A percentile compares a stretch with the other conserved stretches of the same genome.
Evolutionary conservation across 2,329 filamentous ascomycete genomes (phyloP).

Genomic region (Aspergillus tanneri): DNA sequence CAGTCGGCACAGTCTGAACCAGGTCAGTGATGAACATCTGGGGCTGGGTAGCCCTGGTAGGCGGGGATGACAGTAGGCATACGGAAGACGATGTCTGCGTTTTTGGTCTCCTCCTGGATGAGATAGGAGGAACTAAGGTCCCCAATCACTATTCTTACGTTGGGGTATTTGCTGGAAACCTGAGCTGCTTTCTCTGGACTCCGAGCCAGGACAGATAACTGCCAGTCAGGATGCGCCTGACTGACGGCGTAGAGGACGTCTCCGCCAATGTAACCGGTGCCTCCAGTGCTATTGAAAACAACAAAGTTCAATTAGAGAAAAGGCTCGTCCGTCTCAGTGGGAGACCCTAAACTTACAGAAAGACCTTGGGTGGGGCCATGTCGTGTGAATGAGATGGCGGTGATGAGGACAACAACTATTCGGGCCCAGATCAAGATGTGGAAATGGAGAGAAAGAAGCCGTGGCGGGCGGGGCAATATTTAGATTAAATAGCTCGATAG

Average conservation of each 20-base stretch:
- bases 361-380: slow-evolving; percentile 35
- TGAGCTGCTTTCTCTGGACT: slow-evolving; percentile 44
- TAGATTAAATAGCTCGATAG: slow-evolving; percentile 1
- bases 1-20: slow-evolving; percentile 42
- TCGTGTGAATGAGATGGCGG: neutral
- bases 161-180: slow-evolving; percentile 41
- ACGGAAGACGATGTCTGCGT: slow-evolving; percentile 50
- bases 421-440: neutral
- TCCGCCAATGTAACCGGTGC: slow-evolving; percentile 56
- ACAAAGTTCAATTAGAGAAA: neutral
- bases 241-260: slow-evolving; percentile 50
- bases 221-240: slow-evolving; percentile 49
- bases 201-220: slow-evolving; percentile 46
- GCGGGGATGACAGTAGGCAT: neutral
- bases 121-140: slow-evolving; percentile 43
- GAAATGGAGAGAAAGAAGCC: neutral
- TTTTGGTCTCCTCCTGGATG: slow-evolving; percentile 46
- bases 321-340: slow-evolving; percentile 9
- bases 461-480: neutral
- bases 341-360: slow-evolving; percentile 28
- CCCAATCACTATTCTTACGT: slow-evolving; percentile 44
- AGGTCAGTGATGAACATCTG: neutral
- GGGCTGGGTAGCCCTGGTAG: neutral
- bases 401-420: neutral
- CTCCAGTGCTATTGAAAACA: slow-evolving; percentile 44